Conservation (phyloP, 2,329 filamentous ascomycete genomes). For the Ophiosphaerella herpotricha region DNA sequence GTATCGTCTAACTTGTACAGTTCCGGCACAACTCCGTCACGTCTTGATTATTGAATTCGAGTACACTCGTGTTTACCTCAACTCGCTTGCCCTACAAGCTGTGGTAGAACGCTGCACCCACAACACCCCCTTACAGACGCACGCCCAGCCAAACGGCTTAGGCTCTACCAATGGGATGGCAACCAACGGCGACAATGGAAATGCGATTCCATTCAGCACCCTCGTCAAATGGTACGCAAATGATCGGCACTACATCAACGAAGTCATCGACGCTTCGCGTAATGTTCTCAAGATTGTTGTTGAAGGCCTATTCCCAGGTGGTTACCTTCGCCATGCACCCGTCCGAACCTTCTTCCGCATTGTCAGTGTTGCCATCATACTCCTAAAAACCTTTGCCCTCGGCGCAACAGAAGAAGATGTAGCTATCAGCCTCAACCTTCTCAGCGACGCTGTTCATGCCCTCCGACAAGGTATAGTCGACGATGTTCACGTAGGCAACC, state of each 20-base stretch:
- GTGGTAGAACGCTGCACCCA: slow-evolving; percentile 91
- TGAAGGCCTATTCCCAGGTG: slow-evolving; percentile 72
- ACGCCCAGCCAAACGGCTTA: slow-evolving; percentile 35
- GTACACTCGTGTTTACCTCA: slow-evolving; percentile 92
- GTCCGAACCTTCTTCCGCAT: slow-evolving; percentile 87
- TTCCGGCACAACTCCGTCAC: slow-evolving; percentile 65
- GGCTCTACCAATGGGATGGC: slow-evolving; percentile 19
- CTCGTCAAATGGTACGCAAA: slow-evolving; percentile 59
- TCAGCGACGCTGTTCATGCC: slow-evolving; percentile 75
- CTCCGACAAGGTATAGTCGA: slow-evolving; percentile 80
- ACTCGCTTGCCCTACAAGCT: slow-evolving; percentile 90
- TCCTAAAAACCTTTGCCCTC: slow-evolving; percentile 82
- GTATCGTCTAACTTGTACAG: slow-evolving; percentile 41
- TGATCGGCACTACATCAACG: slow-evolving; percentile 65
- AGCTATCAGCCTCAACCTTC: slow-evolving; percentile 72
- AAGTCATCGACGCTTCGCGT: slow-evolving; percentile 77
- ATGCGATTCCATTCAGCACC: slow-evolving; percentile 52
- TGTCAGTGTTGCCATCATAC: slow-evolving; percentile 81
- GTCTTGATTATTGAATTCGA: slow-evolving; percentile 95
- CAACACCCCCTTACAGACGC: slow-evolving; percentile 58
- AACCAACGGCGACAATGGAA: slow-evolving; percentile 35
- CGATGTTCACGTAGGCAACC: slow-evolving; percentile 82
- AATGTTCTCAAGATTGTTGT: slow-evolving; percentile 79
- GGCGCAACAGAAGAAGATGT: slow-evolving; percentile 80
- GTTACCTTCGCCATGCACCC: slow-evolving; percentile 80